Evolutionary conservation across 1,284 basidiomycete genomes (phyloP), one percentile per base, ranked within the genome.

Genomic region (Earliella scabrosa): DNA sequence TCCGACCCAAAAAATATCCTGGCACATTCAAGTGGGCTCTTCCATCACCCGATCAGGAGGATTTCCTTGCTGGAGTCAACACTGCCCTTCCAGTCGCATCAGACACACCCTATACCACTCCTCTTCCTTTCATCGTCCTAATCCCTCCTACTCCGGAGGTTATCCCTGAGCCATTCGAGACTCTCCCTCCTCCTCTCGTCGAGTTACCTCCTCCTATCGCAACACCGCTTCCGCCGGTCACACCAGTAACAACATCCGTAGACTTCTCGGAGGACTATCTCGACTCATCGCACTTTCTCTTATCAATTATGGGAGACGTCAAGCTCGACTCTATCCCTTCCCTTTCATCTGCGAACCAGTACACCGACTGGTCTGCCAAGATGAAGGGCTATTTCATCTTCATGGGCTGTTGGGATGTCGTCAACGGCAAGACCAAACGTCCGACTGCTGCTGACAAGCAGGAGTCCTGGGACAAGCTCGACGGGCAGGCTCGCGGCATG

Each of bases 251-350:
- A 14, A 9, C n/a, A 7, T 9, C 35, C 16, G 8, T 39, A 38
- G 35, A 38, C 34, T 48, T 39, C 46, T 14, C 7, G 23, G 35
- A 39, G 16, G 46, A 48, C 23, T 48, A 38, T 35, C 32, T 24
- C 34, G 46, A 48, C 23, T 48, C 46, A 27, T 21, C 34, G 34
- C 35, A 48, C n/a, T 48, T 38, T 35, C 26, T 48, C 26, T 23
- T 50, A 13, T 23, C 29, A 24, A 27, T 27, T 18, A 50, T 50
- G 47, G 47, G 47, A 21, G 47, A 50, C 16, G n/a, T 50, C 27
- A 48, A 48, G 14, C 34, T 35, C 14, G 35, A 36, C 35, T 36
- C 35, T 36, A 36, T 14, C 35, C 35, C 10, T 14, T 9, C n/a
- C 35, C 35, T 36, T n/a, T 18, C 46, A 36, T 48, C 46, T 4